Conservation (phyloP, 2,329 filamentous ascomycete species). For the Penicillium frequentans region DNA sequence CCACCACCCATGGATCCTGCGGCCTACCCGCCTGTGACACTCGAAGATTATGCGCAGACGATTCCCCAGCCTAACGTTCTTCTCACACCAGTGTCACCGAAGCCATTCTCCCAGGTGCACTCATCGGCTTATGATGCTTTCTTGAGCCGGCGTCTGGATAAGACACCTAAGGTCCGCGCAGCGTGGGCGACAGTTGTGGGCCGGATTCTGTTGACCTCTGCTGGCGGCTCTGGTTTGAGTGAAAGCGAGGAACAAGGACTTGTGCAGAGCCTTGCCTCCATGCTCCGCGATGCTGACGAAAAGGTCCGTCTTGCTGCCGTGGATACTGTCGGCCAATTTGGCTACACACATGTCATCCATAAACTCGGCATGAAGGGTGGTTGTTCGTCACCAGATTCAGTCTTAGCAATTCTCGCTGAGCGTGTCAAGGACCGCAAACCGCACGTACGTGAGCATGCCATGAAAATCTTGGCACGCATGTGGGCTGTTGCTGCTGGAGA, state of each 20-base stretch:
- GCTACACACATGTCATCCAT: constrained; percentile 74
- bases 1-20: constrained; percentile 72
- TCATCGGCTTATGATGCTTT: constrained; percentile 78
- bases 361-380: constrained; percentile 78
- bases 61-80: constrained; percentile 62
- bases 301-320: constrained; percentile 89
- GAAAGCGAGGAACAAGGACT: constrained; percentile 76
- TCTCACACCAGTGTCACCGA: constrained; percentile 79
- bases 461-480: constrained; percentile 77
- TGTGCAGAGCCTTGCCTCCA: constrained; percentile 72
- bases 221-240: constrained; percentile 83
- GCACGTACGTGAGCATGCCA: constrained; percentile 79
- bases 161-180: constrained; percentile 75
- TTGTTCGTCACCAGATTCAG: constrained; percentile 71
- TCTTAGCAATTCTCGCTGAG: constrained; percentile 80
- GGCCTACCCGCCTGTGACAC: constrained; percentile 69
- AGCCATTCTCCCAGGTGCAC: constrained; percentile 85
- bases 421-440: constrained; percentile 84
- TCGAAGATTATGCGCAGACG: constrained; percentile 49
- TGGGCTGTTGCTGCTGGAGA: constrained; percentile 94
- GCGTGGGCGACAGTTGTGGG: constrained; percentile 84
- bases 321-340: constrained; percentile 76
- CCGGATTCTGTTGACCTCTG: constrained; percentile 85
- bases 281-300: constrained; percentile 85
- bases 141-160: constrained; percentile 81